Conservation (phyloP, 805 yeast genomes). For the Metschnikowia arizonensis region DNA sequence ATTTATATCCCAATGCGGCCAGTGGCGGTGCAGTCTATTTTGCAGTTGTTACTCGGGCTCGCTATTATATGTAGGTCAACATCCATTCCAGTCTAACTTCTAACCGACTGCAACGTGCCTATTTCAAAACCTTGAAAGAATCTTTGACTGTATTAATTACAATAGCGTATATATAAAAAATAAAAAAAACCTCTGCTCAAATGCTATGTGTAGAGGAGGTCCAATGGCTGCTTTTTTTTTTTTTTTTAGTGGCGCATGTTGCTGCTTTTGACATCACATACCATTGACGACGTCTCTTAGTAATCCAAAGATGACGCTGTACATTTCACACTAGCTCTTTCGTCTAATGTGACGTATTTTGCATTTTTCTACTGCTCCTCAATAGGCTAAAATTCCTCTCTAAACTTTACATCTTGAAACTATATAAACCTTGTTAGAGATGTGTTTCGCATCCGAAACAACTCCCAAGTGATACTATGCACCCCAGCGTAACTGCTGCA, state of each 20-base stretch:
- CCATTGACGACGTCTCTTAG: neutral
- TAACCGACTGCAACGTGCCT: slow-evolving; percentile 1
- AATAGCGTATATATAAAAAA: too few relatives aligned
- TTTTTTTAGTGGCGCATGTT: too few relatives aligned
- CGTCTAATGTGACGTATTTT: neutral
- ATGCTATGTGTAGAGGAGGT: too few relatives aligned
- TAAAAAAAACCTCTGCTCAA: too few relatives aligned
- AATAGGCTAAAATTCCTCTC: neutral
- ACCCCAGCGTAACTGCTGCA: neutral
- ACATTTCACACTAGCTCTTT: neutral
- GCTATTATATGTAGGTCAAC: neutral
- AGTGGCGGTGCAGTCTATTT: slow-evolving; percentile 2
- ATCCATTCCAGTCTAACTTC: neutral
- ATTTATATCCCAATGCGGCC: slow-evolving; percentile 2
- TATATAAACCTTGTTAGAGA: neutral
- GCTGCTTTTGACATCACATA: too few relatives aligned
- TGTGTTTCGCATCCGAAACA: slow-evolving; percentile 5
- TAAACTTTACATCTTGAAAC: too few relatives aligned
- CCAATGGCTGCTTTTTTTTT: too few relatives aligned
- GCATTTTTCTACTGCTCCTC: neutral
- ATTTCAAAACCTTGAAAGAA: neutral
- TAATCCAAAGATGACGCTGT: neutral
- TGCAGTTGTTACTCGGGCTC: neutral
- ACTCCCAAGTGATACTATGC: neutral
- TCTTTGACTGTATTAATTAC: neutral